Evolutionary conservation across 2,329 filamentous ascomycete species (phyloP), one percentile per base, ranked within the genome.

Genomic region (Aspergillus sp.): DNA sequence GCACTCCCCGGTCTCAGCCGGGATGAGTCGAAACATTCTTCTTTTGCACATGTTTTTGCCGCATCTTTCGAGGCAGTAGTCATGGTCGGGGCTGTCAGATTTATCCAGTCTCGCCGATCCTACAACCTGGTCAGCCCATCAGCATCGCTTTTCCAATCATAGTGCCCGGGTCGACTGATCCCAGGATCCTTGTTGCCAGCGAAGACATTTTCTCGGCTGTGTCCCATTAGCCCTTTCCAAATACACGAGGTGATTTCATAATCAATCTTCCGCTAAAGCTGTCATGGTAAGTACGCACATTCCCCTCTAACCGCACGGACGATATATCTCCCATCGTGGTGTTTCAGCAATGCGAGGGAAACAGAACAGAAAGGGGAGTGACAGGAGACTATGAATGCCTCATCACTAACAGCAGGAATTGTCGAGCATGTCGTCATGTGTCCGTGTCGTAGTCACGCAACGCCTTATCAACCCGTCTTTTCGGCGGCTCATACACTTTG

Each of bases 1-100:
- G 49, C 52, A 40, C 49, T 57, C 50, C 51, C 49, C 49, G 55
- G 45, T 54, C 43, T 52, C 55, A 53, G 33, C 57, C 48, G 47
- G 56, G 52, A 53, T 62, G 50, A 56, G 45, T 60, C 49, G 38
- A 54, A 20, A 42, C 16, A 19, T 11, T 4, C 13, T 42, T 22
- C 19, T 19, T 42, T 20, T 19, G 40, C 11, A 42, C 19, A 17
- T 19, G 40, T 22, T 42, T 42, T 20, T 24, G 40, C 14, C 14
- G 14, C 35, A 38, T 38, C 16, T 38, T 17, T 38, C 16, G 14
- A n/a, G 5, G 14, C 13, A 38, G 35, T 38, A 17, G 35, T 30
- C 16, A 11, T 38, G 35, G 35, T n/a, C 35, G 35, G 35, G 35
- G 16, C 35, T n/a, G 14, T 38, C 35, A 14, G 35, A 17, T n/a